A percentile compares a stretch with the other conserved stretches of the same genome.
Evolutionary conservation across 495 filamentous ascomycete species (phyloP).

Genomic region (Penicillium flavigenum): DNA sequence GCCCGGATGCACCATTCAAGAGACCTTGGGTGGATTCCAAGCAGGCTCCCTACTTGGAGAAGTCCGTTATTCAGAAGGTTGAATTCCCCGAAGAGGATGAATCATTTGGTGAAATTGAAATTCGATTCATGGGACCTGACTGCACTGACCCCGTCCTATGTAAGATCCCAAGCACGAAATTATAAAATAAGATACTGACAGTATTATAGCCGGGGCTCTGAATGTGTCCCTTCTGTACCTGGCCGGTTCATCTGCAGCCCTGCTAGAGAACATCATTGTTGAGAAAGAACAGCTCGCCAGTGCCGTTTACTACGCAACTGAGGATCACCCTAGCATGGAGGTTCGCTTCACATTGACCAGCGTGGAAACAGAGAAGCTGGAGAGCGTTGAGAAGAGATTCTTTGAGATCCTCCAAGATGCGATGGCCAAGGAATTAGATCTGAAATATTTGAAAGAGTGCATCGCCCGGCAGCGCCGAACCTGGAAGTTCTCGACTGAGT

Average conservation of each 20-base stretch:
- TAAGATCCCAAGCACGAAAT: constrained; percentile 29
- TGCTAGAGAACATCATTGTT: constrained; percentile 88
- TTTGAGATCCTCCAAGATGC: constrained; percentile 80
- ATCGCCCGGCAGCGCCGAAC: constrained; percentile 74
- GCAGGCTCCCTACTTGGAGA: constrained; percentile 65
- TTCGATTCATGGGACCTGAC: constrained; percentile 82
- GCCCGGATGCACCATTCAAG: constrained; percentile 71
- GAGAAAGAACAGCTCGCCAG: constrained; percentile 92
- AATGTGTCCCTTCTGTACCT: constrained; percentile 79
- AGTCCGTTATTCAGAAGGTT: constrained; percentile 70
- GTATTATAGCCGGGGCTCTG: constrained; percentile 58
- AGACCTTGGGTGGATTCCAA: constrained; percentile 89
- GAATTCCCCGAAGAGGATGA: constrained; percentile 98
- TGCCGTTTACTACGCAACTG: constrained; percentile 70
- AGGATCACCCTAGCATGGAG: constrained; percentile 74
- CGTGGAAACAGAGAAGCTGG: constrained; percentile 83
- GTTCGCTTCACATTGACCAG: constrained; percentile 80
- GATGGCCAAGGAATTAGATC: constrained; percentile 74
- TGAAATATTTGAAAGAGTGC: constrained; percentile 85
- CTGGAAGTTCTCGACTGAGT: constrained; percentile 76
- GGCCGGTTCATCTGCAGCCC: constrained; percentile 84
- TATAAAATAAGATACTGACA: constrained; percentile 18
- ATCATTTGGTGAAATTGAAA: constrained; percentile 77
- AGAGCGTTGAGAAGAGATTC: constrained; percentile 77
- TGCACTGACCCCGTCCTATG: constrained; percentile 61